These are phyloP conservation scores for Rubia balearica DNA, from an alignment of 305 asterid species.

Conservation along the genomic window DNA sequence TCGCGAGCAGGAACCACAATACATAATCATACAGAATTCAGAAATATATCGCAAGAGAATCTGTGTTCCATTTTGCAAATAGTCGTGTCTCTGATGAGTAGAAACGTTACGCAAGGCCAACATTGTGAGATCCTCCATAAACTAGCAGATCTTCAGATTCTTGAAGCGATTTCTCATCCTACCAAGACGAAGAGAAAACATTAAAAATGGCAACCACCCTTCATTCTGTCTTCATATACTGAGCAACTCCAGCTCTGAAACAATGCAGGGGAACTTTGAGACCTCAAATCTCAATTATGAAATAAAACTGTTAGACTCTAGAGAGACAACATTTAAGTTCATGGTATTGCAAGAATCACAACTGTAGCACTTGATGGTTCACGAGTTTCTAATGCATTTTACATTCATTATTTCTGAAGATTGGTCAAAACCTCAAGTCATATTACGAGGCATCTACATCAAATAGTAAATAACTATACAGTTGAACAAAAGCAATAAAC, in stretches of 20 bases:
- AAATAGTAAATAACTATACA: not conserved
- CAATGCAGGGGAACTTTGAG: not conserved
- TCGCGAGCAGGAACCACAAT: too few relatives aligned
- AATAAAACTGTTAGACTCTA: not conserved
- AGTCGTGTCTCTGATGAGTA: too few relatives aligned
- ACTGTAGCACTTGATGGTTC: constrained; percentile 61
- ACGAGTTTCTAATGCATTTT: constrained; percentile 65
- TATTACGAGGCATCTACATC: constrained; percentile 76
- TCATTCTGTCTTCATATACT: constrained; percentile 95
- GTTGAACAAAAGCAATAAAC: too few relatives aligned
- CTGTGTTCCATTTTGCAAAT: too few relatives aligned
- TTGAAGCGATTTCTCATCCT: constrained; percentile 6
- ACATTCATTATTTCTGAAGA: constrained; percentile 71
- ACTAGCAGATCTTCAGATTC: not conserved
- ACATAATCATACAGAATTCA: too few relatives aligned
- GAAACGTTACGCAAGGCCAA: too few relatives aligned
- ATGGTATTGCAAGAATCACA: constrained; percentile 77
- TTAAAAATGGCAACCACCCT: constrained; percentile 90
- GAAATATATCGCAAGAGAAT: too few relatives aligned
- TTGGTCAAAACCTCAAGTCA: constrained; percentile 81
- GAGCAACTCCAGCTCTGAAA: constrained; percentile 91
- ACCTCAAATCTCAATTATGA: not conserved
- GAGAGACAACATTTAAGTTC: not conserved
- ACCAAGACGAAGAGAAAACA: constrained; percentile 69
- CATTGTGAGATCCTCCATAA: too few relatives aligned